Evolutionary conservation across 805 yeast genomes (phyloP).

Genomic region (Hanseniaspora meyeri): DNA sequence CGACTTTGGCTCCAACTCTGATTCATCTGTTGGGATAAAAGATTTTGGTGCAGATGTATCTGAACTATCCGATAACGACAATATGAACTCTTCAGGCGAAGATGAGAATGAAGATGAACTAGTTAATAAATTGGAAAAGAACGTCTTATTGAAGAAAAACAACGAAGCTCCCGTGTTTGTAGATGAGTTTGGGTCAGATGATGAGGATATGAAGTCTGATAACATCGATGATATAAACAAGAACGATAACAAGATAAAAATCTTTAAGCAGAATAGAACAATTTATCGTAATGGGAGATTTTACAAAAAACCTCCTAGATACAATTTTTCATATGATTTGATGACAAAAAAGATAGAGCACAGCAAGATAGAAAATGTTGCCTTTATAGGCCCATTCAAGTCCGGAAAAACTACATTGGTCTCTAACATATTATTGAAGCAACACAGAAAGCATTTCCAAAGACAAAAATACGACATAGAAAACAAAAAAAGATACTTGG

Average conservation of each 20-base stretch:
- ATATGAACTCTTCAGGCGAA: not conserved
- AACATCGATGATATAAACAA: conserved; percentile 10
- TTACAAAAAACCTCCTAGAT: conserved; percentile 37
- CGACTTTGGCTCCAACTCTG: not conserved
- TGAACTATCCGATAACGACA: conserved; percentile 4
- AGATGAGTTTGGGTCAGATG: conserved; percentile 12
- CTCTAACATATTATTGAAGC: conserved; percentile 53
- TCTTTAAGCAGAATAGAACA: not conserved
- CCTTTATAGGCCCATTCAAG: conserved; percentile 66
- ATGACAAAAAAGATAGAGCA: conserved; percentile 34
- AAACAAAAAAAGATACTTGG: conserved; percentile 38
- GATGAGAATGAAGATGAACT: not conserved
- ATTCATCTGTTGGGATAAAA: conserved; percentile 10
- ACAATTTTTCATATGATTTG: conserved; percentile 30
- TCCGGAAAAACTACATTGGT: conserved; percentile 77
- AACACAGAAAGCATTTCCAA: conserved; percentile 38
- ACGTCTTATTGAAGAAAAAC: not conserved
- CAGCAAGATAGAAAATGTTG: conserved; percentile 55
- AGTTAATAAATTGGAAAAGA: not conserved
- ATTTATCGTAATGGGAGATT: conserved; percentile 7
- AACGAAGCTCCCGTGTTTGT: not conserved
- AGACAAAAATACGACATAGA: conserved; percentile 13
- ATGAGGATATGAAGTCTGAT: not conserved
- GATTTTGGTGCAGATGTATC: conserved; percentile 9
- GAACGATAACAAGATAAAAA: conserved; percentile 3